phyloP scores from a whole-genome alignment of 192 early-diverging fungal species.

The Kickxella alabastrina region DNA sequence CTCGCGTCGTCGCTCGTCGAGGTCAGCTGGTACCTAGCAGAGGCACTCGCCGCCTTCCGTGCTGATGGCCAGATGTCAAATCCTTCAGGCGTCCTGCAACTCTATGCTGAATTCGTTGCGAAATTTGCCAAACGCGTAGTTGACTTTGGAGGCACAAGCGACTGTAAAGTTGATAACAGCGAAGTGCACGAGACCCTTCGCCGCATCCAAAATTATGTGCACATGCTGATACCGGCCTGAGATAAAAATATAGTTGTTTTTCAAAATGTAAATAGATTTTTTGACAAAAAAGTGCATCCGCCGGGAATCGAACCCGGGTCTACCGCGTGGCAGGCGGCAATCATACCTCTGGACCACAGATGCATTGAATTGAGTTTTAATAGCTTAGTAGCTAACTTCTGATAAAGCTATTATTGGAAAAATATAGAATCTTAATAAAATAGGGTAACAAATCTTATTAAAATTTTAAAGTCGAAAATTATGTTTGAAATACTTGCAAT shows the following conservation, averaged over 20 bases:
- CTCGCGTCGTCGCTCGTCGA: slow-evolving; percentile 43
- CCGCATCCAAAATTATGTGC: slow-evolving; percentile 24
- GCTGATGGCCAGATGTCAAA: slow-evolving; percentile 14
- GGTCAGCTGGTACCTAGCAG: slow-evolving; percentile 36
- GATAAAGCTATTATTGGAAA: not conserved
- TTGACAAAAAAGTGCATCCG: slow-evolving; percentile 43
- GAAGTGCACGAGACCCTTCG: slow-evolving; percentile 13
- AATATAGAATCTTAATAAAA: not conserved
- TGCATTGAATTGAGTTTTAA: not conserved
- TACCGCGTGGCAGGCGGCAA: slow-evolving; percentile 71
- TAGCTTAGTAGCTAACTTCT: not conserved
- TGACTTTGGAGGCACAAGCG: slow-evolving; percentile 20
- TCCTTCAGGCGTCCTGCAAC: slow-evolving; percentile 21
- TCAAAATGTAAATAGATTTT: not conserved
- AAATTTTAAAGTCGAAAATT: not conserved
- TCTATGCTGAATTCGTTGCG: slow-evolving; percentile 31
- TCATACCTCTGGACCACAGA: slow-evolving; percentile 62
- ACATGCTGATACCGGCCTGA: too few relatives aligned
- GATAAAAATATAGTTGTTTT: too few relatives aligned
- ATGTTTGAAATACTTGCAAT: too few relatives aligned
- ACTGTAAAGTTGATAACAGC: not conserved
- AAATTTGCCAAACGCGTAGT: slow-evolving; percentile 29
- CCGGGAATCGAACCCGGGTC: slow-evolving; percentile 80
- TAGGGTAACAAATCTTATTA: not conserved
- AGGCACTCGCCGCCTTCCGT: slow-evolving; percentile 27